A percentile compares a stretch with the other conserved stretches of the same genome.
Conservation (phyloP, 305 asterid genomes). For the Plantago rigida region DNA sequence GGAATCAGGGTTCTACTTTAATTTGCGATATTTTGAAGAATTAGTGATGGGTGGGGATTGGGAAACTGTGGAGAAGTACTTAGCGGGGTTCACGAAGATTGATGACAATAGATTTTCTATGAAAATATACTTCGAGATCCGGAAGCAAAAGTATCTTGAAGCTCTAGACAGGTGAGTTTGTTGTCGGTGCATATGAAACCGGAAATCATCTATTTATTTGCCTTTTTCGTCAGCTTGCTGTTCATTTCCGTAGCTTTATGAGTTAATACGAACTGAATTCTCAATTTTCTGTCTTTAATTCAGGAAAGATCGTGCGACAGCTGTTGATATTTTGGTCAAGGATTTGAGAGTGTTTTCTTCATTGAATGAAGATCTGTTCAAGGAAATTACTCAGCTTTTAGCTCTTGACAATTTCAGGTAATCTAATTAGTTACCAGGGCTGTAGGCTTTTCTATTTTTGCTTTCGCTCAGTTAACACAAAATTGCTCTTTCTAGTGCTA, state of each 20-base stretch:
- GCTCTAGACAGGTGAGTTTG: constrained; percentile 76
- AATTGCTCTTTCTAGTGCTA: constrained; percentile 9
- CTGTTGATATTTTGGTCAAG: constrained; percentile 87
- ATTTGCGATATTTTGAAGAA: constrained; percentile 89
- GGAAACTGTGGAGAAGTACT: constrained; percentile 87
- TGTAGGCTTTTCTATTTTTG: background rate
- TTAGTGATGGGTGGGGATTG: constrained; percentile 90
- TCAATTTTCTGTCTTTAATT: constrained; percentile 9
- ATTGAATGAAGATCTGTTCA: constrained; percentile 83
- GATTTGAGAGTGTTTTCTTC: constrained; percentile 87
- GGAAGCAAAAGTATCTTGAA: constrained; percentile 96
- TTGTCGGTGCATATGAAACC: constrained; percentile 8
- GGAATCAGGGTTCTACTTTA: constrained; percentile 92
- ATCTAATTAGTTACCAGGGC: constrained; percentile 13
- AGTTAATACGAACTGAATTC: background rate
- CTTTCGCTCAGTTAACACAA: constrained; percentile 1
- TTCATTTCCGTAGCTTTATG: background rate
- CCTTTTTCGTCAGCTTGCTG: background rate
- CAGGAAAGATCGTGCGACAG: constrained; percentile 86
- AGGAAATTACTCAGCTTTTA: constrained; percentile 84
- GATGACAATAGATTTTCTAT: constrained; percentile 93
- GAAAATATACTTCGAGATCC: constrained; percentile 93
- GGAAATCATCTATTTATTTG: background rate
- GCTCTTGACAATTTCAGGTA: constrained; percentile 96
- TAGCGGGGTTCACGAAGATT: constrained; percentile 86